Evolutionary conservation across 352 stramenopile genomes (phyloP).

Genomic region (Globisporangium paroecandrum): DNA sequence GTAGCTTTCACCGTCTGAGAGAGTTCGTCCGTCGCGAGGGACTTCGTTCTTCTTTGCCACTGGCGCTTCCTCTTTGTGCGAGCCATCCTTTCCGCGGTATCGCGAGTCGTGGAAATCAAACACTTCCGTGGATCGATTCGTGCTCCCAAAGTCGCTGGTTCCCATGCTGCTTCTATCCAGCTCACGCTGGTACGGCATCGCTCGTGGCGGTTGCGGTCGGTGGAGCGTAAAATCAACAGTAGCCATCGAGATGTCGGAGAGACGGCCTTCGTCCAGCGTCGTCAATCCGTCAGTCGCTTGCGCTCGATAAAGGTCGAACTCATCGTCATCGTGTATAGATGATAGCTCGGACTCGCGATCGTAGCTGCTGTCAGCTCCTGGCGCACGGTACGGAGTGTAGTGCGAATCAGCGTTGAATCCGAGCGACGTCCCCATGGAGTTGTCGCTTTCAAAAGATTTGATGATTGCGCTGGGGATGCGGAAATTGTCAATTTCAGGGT

Average conservation of each 20-base stretch:
- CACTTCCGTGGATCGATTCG: slow-evolving; percentile 31
- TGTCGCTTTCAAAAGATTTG: slow-evolving; percentile 55
- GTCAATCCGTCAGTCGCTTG: slow-evolving; percentile 10
- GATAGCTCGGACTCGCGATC: slow-evolving; percentile 63
- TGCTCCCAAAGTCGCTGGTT: slow-evolving; percentile 24
- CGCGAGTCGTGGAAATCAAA: slow-evolving; percentile 42
- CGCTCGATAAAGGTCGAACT: slow-evolving; percentile 22
- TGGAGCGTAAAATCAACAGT: slow-evolving; percentile 24
- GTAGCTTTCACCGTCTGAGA: slow-evolving; percentile 66
- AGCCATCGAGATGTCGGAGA: slow-evolving; percentile 22
- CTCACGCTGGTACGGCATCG: slow-evolving; percentile 14
- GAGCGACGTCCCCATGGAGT: slow-evolving; percentile 52
- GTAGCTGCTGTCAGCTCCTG: slow-evolving; percentile 24
- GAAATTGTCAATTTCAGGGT: slow-evolving; percentile 40
- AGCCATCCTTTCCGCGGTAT: slow-evolving; percentile 13
- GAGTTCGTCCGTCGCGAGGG: slow-evolving; percentile 33
- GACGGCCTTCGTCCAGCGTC: slow-evolving; percentile 19
- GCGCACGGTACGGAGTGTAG: slow-evolving; percentile 35
- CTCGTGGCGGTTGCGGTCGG: slow-evolving; percentile 14
- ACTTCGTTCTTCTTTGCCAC: not conserved
- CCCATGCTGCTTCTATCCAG: slow-evolving; percentile 12
- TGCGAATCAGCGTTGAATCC: slow-evolving; percentile 19
- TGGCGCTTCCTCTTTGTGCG: slow-evolving; percentile 20
- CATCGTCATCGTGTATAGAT: slow-evolving; percentile 45
- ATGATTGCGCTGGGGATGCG: slow-evolving; percentile 30